Conservation (phyloP, 768 basidiomycete genomes). For the Russula olivacea region DNA sequence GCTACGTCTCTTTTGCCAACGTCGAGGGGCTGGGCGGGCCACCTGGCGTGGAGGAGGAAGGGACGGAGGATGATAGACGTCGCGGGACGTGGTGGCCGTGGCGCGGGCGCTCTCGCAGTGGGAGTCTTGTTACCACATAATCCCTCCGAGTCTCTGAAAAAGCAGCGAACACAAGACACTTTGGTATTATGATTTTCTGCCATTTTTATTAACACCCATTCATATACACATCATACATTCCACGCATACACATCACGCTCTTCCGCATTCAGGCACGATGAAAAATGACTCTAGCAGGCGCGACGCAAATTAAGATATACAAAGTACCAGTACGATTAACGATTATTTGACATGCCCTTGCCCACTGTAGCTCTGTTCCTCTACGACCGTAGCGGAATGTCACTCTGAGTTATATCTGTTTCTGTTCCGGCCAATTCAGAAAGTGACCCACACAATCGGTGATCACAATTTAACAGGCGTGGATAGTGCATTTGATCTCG, state of each 20-base stretch:
- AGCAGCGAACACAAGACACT: not conserved
- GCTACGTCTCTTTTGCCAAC: constrained; percentile 63
- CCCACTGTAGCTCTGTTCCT: not conserved
- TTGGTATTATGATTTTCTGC: constrained; percentile 1
- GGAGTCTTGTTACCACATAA: constrained; percentile 7
- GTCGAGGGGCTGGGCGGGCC: constrained; percentile 64
- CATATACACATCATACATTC: constrained; percentile 4
- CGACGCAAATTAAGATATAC: not conserved
- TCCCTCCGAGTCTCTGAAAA: not conserved
- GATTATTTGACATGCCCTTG: not conserved
- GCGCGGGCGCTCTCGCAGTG: constrained; percentile 15
- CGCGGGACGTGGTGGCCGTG: constrained; percentile 19
- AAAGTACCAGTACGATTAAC: constrained; percentile 1
- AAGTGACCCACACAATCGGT: not conserved
- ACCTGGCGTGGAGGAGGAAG: constrained; percentile 40
- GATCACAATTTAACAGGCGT: not conserved
- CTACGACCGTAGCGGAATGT: not conserved
- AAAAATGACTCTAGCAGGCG: constrained; percentile 1
- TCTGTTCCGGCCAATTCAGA: not conserved
- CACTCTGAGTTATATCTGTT: not conserved
- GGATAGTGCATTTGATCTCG: not conserved
- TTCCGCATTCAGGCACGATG: constrained; percentile 2
- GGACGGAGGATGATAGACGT: constrained; percentile 5
- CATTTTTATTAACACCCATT: constrained; percentile 5
- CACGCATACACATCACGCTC: not conserved